Percentiles rank a stretch among this genome's conserved stretches.
Evolutionary conservation across 2,329 filamentous ascomycete genomes (phyloP).

Genomic region (Rugonectria rugulosa): DNA sequence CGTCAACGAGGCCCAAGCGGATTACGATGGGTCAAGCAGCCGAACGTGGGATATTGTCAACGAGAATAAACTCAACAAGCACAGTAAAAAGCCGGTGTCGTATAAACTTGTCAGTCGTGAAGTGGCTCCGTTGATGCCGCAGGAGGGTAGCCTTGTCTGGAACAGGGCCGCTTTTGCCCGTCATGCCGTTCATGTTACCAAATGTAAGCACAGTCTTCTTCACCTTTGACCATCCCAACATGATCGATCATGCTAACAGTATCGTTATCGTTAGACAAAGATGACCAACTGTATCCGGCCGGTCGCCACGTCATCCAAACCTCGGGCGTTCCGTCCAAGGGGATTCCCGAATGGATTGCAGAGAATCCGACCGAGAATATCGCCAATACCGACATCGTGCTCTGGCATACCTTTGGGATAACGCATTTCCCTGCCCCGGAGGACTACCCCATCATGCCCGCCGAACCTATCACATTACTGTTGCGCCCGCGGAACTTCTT

Average conservation of each 20-base stretch:
- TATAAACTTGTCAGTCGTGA: conserved; percentile 94
- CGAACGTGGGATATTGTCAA: conserved; percentile 94
- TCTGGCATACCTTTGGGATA: conserved; percentile 94
- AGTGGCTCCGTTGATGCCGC: conserved; percentile 79
- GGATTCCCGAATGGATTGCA: conserved; percentile 79
- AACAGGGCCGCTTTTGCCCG: conserved; percentile 88
- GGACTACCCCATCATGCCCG: conserved; percentile 93
- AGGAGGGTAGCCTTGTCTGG: conserved; percentile 83
- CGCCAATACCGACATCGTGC: conserved; percentile 84
- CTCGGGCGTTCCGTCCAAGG: conserved; percentile 77
- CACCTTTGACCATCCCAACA: background rate
- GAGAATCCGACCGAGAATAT: conserved; percentile 72
- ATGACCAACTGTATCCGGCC: conserved; percentile 84
- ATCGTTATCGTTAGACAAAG: conserved; percentile 64
- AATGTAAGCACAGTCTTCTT: conserved; percentile 66
- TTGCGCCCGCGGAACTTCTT: conserved; percentile 87
- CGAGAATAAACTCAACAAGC: conserved; percentile 81
- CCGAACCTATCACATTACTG: conserved; percentile 82
- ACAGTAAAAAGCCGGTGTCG: conserved; percentile 82
- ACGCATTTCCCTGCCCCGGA: conserved; percentile 90
- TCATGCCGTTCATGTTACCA: conserved; percentile 88
- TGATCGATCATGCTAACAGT: conserved; percentile 7
- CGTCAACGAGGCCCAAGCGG: conserved; percentile 71
- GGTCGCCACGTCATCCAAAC: conserved; percentile 90
- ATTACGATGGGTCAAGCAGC: conserved; percentile 81